Evolutionary conservation across 2,329 filamentous ascomycete species (phyloP).

Genomic region (Orbilia blumenaviensis): DNA sequence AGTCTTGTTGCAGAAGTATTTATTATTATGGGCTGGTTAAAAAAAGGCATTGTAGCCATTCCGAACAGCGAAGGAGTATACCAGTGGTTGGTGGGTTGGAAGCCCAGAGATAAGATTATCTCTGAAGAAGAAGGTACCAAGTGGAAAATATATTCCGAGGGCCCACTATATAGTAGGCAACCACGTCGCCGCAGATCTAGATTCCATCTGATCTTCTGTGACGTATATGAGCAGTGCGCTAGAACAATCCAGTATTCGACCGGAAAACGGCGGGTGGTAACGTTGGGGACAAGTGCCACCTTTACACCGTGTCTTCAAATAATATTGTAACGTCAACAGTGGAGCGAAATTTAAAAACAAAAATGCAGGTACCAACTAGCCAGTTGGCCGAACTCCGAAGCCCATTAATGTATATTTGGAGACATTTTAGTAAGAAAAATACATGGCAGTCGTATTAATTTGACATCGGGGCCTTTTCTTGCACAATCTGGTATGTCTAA

Average conservation of each 20-base stretch:
- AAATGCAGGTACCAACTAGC: conserved; percentile 5
- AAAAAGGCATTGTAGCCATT: not conserved
- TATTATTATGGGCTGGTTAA: not conserved
- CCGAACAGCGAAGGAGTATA: not conserved
- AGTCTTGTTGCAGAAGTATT: not conserved
- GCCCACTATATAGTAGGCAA: not conserved
- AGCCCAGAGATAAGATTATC: conserved; percentile 28
- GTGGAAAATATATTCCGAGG: not conserved
- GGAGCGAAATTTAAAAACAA: too few relatives aligned
- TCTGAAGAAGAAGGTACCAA: conserved; percentile 6
- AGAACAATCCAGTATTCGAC: not conserved
- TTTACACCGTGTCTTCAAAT: too few relatives aligned
- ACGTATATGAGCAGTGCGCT: not conserved
- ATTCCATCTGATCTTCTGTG: conserved; percentile 31
- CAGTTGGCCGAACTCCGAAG: conserved; percentile 4
- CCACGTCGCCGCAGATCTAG: not conserved
- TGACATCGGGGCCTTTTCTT: conserved; percentile 5
- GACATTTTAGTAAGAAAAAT: not conserved
- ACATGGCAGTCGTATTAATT: not conserved
- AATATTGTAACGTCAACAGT: too few relatives aligned
- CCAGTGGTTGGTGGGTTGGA: not conserved
- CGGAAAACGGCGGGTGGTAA: not conserved
- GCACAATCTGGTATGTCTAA: conserved; percentile 21
- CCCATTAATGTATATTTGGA: not conserved
- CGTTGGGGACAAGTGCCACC: not conserved